Evolutionary conservation across 352 stramenopile genomes (phyloP), one percentile per base, ranked within the genome.

Genomic region (Phytophthora nicotianae): DNA sequence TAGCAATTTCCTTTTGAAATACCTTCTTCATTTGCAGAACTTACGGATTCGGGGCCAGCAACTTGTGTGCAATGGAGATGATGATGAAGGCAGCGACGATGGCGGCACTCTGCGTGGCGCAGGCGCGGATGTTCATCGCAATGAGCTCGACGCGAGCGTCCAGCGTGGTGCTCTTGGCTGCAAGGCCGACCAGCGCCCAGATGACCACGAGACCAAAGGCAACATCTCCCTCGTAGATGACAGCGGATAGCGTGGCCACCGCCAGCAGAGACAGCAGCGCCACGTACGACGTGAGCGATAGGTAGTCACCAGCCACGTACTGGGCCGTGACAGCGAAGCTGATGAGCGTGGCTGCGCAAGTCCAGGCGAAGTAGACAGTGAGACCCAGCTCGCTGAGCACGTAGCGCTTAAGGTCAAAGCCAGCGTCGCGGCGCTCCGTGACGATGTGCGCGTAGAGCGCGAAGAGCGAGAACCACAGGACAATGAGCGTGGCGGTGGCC

Each of bases 301-400:
- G 53, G 43, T 73, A 89, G 24, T 72, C 74, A 8, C 71, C 62
- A 16, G 54, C 40, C 16, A 86, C 42, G 24, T 89, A 69, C 51
- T 90, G 79, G n/a, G 70, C 58, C 24, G 76, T 76, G 37, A 93
- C 79, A 20, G 79, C 76, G 50, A 93, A 63, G 62, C 69, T 85
- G 69, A 93, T 91, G 32, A 91, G 71, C 50, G 74, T 87, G 41
- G 84, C 82, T 16, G 74, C 82, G 38, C 73, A 86, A 9, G 77
- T 88, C 84, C 84, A 93, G 17, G 79, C 79, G 46, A 91, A 93
- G 56, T 93, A 93, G 29, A 88, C 35, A 17, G 70, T 79, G 20
- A 93, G 32, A 7, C 76, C 78, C 43, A 93, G 67, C 62, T 91
- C 82, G 29, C 75, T 88, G 38, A 79, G 51, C 21, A 89, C 10